phyloP scores from a whole-genome alignment of 2,329 filamentous ascomycete species.

The Penicillium fuscoglaucum region DNA sequence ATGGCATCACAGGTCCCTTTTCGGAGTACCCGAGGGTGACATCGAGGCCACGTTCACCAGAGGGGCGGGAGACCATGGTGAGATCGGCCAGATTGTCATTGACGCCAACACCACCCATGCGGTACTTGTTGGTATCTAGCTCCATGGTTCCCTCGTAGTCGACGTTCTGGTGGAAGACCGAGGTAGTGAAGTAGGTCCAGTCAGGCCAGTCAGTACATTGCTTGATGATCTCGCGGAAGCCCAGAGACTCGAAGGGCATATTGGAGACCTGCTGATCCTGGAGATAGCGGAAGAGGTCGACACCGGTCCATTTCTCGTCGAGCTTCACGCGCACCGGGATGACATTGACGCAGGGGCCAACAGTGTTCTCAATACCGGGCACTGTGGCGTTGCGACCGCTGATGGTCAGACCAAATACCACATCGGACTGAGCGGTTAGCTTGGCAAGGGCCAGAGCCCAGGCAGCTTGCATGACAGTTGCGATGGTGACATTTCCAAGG shows the following conservation, averaged over 20 bases:
- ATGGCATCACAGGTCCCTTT: constrained; percentile 36
- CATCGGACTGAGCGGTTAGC: constrained; percentile 54
- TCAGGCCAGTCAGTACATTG: constrained; percentile 45
- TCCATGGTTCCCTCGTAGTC: constrained; percentile 39
- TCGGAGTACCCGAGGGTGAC: constrained; percentile 42
- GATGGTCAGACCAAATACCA: constrained; percentile 67
- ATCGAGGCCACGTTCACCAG: constrained; percentile 35
- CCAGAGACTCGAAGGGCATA: constrained; percentile 57
- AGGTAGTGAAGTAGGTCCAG: constrained; percentile 44
- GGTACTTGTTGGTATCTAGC: constrained; percentile 42
- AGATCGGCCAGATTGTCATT: constrained; percentile 45
- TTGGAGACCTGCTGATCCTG: constrained; percentile 60
- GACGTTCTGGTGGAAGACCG: constrained; percentile 43
- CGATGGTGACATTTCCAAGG: constrained; percentile 59
- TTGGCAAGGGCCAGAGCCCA: constrained; percentile 65
- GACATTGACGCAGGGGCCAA: constrained; percentile 68
- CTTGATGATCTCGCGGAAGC: constrained; percentile 55
- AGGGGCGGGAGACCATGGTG: constrained; percentile 41
- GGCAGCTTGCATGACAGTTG: constrained; percentile 65
- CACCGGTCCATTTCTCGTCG: constrained; percentile 50
- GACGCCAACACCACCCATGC: constrained; percentile 41
- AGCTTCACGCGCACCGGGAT: constrained; percentile 64
- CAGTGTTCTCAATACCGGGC: constrained; percentile 56
- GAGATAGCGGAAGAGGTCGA: constrained; percentile 55
- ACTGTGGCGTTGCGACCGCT: constrained; percentile 63